These are phyloP conservation scores for Lecanicillium sp. DNA, from an alignment of 2,329 filamentous ascomycete species.

Conservation along the genomic window DNA sequence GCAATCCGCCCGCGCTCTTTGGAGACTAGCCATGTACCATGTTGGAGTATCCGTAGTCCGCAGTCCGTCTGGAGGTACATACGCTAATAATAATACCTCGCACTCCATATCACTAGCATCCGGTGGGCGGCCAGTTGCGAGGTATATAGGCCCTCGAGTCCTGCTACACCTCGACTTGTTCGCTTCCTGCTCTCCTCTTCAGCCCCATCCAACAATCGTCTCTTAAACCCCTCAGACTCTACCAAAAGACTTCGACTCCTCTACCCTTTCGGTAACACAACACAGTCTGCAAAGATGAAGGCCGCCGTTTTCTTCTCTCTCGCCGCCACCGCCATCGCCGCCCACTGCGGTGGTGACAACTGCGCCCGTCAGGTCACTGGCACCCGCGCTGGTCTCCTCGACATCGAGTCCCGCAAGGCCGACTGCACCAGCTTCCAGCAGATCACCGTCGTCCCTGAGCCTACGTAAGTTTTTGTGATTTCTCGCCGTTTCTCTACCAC, in stretches of 20 bases:
- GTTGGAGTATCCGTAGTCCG: no score
- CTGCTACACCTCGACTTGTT: constrained; percentile 1
- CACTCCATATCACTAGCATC: no score
- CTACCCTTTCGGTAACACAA: not conserved
- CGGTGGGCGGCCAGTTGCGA: constrained; percentile 1
- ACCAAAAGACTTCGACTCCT: constrained; percentile 5
- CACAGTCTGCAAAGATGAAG: constrained; percentile 28
- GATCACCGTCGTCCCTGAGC: constrained; percentile 29
- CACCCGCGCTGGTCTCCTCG: constrained; percentile 27
- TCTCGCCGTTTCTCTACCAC: not conserved
- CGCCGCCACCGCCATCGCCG: constrained; percentile 26
- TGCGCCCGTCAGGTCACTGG: constrained; percentile 38
- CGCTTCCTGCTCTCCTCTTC: constrained; percentile 1
- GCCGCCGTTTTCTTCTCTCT: constrained; percentile 28
- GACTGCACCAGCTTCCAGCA: constrained; percentile 32
- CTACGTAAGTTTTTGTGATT: constrained; percentile 24
- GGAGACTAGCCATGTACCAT: not conserved
- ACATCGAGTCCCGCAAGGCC: constrained; percentile 25
- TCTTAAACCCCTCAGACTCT: constrained; percentile 1
- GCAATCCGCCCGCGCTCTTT: no score
- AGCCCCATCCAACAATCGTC: constrained; percentile 7
- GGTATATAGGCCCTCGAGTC: constrained; percentile 6
- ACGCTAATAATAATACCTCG: no score
- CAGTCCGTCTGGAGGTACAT: no score
- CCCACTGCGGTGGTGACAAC: constrained; percentile 33